These are phyloP conservation scores for Quercus lobata DNA, from an alignment of 331 rosid genomes.

Conservation along the genomic window DNA sequence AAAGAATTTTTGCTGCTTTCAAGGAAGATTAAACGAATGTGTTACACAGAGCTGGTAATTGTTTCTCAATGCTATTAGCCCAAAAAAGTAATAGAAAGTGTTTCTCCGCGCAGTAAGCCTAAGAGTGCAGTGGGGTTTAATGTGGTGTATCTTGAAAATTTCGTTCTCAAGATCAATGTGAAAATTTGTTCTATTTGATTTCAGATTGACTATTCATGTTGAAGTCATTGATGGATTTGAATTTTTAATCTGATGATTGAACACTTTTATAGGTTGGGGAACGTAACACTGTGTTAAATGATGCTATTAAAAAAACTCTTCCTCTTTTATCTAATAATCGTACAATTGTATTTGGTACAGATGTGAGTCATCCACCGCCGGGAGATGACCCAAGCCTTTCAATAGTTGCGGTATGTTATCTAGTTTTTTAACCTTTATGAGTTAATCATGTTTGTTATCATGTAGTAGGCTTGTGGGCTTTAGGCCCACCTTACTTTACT, in stretches of 20 bases:
- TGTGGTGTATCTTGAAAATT: slow-evolving; percentile 37
- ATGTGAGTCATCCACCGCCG: slow-evolving; percentile 45
- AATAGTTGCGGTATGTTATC: slow-evolving; percentile 69
- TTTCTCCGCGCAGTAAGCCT: no score
- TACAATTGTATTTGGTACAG: slow-evolving; percentile 46
- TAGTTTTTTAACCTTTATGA: neutral
- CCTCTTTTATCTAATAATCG: slow-evolving; percentile 32
- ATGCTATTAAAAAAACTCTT: slow-evolving; percentile 28
- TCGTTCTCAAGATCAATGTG: slow-evolving; percentile 58
- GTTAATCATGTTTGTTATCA: neutral
- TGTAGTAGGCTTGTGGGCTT: neutral
- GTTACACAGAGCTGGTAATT: slow-evolving; percentile 51
- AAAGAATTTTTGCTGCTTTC: neutral
- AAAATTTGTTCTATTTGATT: slow-evolving; percentile 30
- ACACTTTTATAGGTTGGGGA: slow-evolving; percentile 39
- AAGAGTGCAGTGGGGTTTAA: neutral
- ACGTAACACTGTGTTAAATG: slow-evolving; percentile 32
- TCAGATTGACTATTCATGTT: neutral
- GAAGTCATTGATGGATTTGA: neutral
- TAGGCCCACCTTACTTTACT: no score
- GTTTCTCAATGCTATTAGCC: slow-evolving; percentile 56
- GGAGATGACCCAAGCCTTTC: slow-evolving; percentile 52
- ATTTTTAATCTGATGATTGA: neutral
- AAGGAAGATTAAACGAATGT: slow-evolving; percentile 40
- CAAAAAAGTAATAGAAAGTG: slow-evolving; percentile 3